Conservation (phyloP, 176 grass and related monocot species). For the Oryza meyeriana region DNA sequence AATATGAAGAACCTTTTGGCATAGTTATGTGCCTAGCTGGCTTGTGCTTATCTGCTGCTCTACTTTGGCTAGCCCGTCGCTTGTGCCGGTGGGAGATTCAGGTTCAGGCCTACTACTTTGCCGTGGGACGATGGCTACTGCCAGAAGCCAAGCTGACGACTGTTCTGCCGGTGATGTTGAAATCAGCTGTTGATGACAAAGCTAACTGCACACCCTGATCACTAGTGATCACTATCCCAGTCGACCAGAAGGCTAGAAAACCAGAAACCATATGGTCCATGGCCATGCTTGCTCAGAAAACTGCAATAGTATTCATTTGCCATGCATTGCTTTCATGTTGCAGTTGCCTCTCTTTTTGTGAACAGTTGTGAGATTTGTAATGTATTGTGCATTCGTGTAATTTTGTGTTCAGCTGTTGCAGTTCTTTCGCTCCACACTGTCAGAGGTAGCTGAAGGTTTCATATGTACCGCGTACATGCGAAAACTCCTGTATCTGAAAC, state of each 20-base stretch:
- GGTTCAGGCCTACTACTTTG: constrained; percentile 29
- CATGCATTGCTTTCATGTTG: no score
- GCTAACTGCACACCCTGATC: neutral
- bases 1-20: neutral
- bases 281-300: no score
- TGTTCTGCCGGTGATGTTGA: neutral
- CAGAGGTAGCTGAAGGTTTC: neutral
- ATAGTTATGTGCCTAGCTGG: neutral
- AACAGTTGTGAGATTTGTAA: neutral
- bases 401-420: neutral
- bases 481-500: neutral
- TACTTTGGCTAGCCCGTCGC: neutral
- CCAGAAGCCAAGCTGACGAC: neutral
- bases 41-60: neutral
- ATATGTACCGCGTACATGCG: neutral
- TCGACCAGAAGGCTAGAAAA: neutral
- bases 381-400: neutral
- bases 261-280: neutral
- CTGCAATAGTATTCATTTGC: neutral
- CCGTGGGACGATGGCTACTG: neutral
- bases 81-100: constrained; percentile 11
- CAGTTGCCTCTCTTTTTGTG: neutral
- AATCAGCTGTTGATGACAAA: neutral
- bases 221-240: neutral
- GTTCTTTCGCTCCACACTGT: neutral